Conservation (phyloP, 2,329 filamentous ascomycete species). For the Neopestalotiopsis sp. region DNA sequence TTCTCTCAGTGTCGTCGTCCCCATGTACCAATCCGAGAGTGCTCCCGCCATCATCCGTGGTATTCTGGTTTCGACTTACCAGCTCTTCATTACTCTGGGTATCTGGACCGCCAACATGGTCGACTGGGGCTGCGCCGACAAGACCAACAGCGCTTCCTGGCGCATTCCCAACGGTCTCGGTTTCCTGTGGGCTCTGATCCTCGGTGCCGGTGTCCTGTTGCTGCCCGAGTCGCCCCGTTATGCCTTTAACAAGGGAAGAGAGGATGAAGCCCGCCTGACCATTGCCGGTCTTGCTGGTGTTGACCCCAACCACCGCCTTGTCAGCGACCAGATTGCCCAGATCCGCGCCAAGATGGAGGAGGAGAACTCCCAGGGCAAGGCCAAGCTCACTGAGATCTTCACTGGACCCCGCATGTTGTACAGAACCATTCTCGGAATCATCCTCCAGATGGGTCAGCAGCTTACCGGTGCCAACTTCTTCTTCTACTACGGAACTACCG, state of each 20-base stretch:
- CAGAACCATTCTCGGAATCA: slow-evolving; percentile 66
- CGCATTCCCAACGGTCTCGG: slow-evolving; percentile 65
- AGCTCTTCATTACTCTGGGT: slow-evolving; percentile 73
- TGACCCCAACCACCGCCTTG: slow-evolving; percentile 42
- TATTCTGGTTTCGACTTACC: slow-evolving; percentile 68
- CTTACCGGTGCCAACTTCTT: slow-evolving; percentile 73
- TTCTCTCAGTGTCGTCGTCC: slow-evolving; percentile 66
- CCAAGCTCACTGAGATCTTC: slow-evolving; percentile 65
- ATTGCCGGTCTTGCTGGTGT: slow-evolving; percentile 54
- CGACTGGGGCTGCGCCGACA: slow-evolving; percentile 64
- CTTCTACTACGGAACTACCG: slow-evolving; percentile 70
- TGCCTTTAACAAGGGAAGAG: slow-evolving; percentile 52
- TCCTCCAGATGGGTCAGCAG: slow-evolving; percentile 70
- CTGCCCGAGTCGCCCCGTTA: slow-evolving; percentile 62
- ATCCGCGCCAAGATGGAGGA: slow-evolving; percentile 57
- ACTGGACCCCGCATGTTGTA: slow-evolving; percentile 71
- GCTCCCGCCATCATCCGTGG: slow-evolving; percentile 69
- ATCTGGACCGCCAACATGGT: slow-evolving; percentile 65
- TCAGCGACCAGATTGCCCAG: slow-evolving; percentile 55
- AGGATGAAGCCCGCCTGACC: slow-evolving; percentile 53
- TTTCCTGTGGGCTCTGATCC: slow-evolving; percentile 59
- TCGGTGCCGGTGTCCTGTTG: slow-evolving; percentile 55
- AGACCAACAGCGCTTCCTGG: slow-evolving; percentile 59
- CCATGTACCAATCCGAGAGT: slow-evolving; percentile 73
- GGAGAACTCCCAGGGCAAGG: slow-evolving; percentile 51